Conservation (phyloP, 129 eudicot species). For the Erigeron canadensis region DNA sequence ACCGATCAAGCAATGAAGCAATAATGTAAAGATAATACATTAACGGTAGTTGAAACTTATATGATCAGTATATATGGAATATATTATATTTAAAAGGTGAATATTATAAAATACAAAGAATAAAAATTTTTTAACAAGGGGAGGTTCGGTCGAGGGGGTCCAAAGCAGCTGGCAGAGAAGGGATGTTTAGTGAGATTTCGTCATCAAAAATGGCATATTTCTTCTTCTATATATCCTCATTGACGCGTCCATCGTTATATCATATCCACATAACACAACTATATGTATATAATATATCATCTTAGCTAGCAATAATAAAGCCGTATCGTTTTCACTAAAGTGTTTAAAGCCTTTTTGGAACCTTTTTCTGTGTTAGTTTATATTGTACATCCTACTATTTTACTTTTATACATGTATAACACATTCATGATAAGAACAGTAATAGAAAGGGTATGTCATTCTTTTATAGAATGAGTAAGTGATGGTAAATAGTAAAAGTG, state of each 20-base stretch:
- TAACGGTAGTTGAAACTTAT: too few relatives aligned
- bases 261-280: neutral
- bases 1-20: too few relatives aligned
- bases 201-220: constrained; percentile 31
- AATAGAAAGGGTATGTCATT: too few relatives aligned
- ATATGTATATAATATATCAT: too few relatives aligned
- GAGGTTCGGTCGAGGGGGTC: constrained; percentile 13
- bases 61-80: too few relatives aligned
- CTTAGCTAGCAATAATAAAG: neutral
- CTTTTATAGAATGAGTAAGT: too few relatives aligned
- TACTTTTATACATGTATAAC: neutral
- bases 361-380: neutral
- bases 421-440: too few relatives aligned
- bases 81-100: neutral
- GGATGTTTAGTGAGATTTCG: constrained; percentile 29
- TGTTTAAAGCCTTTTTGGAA: neutral
- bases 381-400: neutral
- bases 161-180: constrained; percentile 33
- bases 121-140: neutral
- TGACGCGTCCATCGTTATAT: constrained; percentile 23
- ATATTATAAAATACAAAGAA: neutral
- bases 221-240: constrained; percentile 15
- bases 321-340: neutral
- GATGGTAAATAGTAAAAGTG: too few relatives aligned
- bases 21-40: too few relatives aligned